Percentiles rank a stretch among this genome's conserved stretches.
Conservation (phyloP, 495 filamentous ascomycete species). For the Penicillium maclennaniae region DNA sequence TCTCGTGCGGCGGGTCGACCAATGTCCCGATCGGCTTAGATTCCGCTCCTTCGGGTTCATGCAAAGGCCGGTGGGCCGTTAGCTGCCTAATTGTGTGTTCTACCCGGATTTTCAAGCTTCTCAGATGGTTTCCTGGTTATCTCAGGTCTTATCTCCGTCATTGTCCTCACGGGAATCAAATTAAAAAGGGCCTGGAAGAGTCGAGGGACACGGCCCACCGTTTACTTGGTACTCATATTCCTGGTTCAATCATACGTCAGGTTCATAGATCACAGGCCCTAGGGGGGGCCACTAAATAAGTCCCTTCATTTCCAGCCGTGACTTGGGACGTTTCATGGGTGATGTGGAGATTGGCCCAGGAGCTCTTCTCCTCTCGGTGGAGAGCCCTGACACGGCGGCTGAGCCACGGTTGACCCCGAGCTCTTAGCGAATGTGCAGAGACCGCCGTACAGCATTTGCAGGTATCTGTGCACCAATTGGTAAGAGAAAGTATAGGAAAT, state of each 20-base stretch:
- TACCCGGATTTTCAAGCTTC: background rate
- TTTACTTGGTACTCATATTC: background rate
- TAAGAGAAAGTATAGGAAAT: background rate
- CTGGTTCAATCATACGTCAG: background rate
- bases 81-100: background rate
- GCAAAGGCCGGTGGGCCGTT: background rate
- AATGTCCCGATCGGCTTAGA: background rate
- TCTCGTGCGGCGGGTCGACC: background rate
- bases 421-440: background rate
- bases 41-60: background rate
- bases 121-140: background rate
- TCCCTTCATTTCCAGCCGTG: conserved; percentile 11
- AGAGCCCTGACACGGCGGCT: conserved; percentile 5
- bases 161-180: background rate
- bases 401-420: conserved; percentile 6
- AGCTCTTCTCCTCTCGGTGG: background rate
- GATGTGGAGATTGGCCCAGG: conserved; percentile 11
- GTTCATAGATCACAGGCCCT: background rate
- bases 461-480: background rate
- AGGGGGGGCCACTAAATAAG: background rate
- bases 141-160: background rate
- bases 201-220: background rate
- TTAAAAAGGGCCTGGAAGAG: background rate
- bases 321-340: conserved; percentile 29
- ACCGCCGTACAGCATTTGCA: background rate